Base-by-base conservation (phyloP, 257 asterid species). In the Fraxinus pennsylvanica region DNA sequence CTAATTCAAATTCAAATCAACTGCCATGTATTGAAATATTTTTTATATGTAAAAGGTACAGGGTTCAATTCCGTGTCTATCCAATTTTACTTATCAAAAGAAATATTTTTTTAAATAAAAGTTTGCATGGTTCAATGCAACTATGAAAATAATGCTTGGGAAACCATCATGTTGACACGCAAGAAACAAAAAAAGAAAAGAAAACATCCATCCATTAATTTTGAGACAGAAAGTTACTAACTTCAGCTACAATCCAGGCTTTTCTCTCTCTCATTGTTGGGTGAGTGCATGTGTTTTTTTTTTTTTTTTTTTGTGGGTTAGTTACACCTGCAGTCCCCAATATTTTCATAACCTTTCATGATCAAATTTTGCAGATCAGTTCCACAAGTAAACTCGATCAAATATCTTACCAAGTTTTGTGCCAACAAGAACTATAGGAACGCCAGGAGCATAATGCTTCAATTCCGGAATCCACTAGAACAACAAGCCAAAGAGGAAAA, bases 371-470 rank as follows among this genome's bases (percentile, higher is more conserved):
- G 33, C 14, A 63, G 68, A 61, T 61, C 6, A 21, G 68, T 21
- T 63, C 32, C 8, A 22, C 68, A 25, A 63, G 27, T 25, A 63
- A 15, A 22, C 57, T 39, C 47, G n/a, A 70, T 70, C 32, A n/a
- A 38, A 38, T 19, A 69, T 76, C 91, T 83, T 75, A 87, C 91
- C 91, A 69, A 87, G 86, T 76, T 87, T 87, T 59, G 91, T 87
- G 75, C 90, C 90, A 76, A 87, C 89, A 69, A 87, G 90, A 80
- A 87, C 86, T 25, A 87, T 87, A 12, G 91, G 91, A 30, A 87
- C 91, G 33, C 91, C 91, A 57, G 91, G 91, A 41, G 91, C 91
- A 73, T 87, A 87, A 76, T 87, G 91, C 85, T 85, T 87, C 91
- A 87, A 80, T 82, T 87, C 91, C 13, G 91, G 89, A 80, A 87